A percentile compares a stretch with the other conserved stretches of the same genome.
Evolutionary conservation across 164 flowering plant genomes (phyloP).

Genomic region (Chloranthus sessilifolius): DNA sequence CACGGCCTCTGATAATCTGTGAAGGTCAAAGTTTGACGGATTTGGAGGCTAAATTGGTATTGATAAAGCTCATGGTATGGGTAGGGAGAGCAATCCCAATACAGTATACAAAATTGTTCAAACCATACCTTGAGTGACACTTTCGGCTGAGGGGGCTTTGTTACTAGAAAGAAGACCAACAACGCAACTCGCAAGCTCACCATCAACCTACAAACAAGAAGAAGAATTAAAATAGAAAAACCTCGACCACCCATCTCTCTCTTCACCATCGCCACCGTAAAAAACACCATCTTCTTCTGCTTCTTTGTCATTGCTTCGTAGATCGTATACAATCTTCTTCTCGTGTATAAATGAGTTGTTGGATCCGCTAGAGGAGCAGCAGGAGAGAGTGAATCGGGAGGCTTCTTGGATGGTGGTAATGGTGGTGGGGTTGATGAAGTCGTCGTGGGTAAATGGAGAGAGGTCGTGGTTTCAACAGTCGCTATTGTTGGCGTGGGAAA

Average conservation of each 20-base stretch:
- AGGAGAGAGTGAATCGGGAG: conserved; percentile 5
- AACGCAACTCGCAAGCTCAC: neutral
- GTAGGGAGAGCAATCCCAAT: neutral
- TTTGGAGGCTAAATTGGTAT: too few relatives aligned
- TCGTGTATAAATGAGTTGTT: conserved; percentile 6
- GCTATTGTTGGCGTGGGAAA: conserved; percentile 5
- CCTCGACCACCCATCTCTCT: neutral
- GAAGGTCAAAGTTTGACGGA: too few relatives aligned
- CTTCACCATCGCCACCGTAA: neutral
- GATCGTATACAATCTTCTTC: conserved; percentile 6
- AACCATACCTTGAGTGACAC: conserved; percentile 8
- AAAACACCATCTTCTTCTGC: neutral
- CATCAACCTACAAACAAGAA: conserved; percentile 5
- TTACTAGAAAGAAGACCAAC: conserved; percentile 3
- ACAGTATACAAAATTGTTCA: neutral
- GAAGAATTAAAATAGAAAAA: conserved; percentile 1
- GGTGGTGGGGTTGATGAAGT: neutral
- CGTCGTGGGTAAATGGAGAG: conserved; percentile 1
- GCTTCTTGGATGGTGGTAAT: neutral
- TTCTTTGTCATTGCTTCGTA: neutral
- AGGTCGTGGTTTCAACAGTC: conserved; percentile 5
- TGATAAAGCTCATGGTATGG: neutral
- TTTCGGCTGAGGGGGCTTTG: conserved; percentile 2
- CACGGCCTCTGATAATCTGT: too few relatives aligned
- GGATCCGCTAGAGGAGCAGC: conserved; percentile 4